A percentile compares a stretch with the other conserved stretches of the same genome.
These are phyloP conservation scores for Arachnomyces sp. DNA, from an alignment of 2,329 filamentous ascomycete genomes.

Conservation along the genomic window DNA sequence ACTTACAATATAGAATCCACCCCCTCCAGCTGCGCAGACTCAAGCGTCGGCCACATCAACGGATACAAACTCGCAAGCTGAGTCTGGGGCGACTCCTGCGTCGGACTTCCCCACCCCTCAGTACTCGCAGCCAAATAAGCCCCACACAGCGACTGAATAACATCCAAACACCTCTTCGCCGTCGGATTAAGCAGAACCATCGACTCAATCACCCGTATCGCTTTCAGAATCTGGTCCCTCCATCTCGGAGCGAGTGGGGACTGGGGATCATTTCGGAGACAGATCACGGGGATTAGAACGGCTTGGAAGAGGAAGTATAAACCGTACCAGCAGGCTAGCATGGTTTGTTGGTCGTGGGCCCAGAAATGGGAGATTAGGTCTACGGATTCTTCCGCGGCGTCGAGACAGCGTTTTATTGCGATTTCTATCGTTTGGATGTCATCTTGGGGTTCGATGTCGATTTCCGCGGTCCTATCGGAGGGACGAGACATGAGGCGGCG, in stretches of 20 bases:
- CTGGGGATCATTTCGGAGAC: conserved; percentile 34
- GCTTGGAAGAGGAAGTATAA: conserved; percentile 43
- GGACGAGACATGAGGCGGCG: conserved; percentile 26
- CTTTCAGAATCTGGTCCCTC: conserved; percentile 14
- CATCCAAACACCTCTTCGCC: conserved; percentile 12
- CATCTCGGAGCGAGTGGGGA: conserved; percentile 8
- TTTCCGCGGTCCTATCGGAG: conserved; percentile 25
- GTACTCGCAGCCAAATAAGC: conserved; percentile 9
- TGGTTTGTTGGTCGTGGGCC: conserved; percentile 32
- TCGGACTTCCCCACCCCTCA: conserved; percentile 9
- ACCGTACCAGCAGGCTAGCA: conserved; percentile 39
- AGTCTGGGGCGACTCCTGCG: conserved; percentile 18
- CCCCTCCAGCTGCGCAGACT: conserved; percentile 11
- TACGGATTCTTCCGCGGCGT: conserved; percentile 35
- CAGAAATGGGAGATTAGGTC: conserved; percentile 36
- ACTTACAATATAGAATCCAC: conserved; percentile 12
- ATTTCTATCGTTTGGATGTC: conserved; percentile 29
- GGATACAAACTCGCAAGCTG: conserved; percentile 18
- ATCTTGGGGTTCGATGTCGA: conserved; percentile 19
- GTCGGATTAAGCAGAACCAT: conserved; percentile 15
- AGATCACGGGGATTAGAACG: conserved; percentile 36
- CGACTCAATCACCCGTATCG: conserved; percentile 15
- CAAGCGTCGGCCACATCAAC: conserved; percentile 18
- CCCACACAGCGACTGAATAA: conserved; percentile 14
- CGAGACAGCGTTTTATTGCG: conserved; percentile 33